Percentiles rank a stretch among this genome's conserved stretches.
These are phyloP conservation scores for Calonectria henricotiae DNA, from an alignment of 2,329 filamentous ascomycete species.

Conservation along the genomic window DNA sequence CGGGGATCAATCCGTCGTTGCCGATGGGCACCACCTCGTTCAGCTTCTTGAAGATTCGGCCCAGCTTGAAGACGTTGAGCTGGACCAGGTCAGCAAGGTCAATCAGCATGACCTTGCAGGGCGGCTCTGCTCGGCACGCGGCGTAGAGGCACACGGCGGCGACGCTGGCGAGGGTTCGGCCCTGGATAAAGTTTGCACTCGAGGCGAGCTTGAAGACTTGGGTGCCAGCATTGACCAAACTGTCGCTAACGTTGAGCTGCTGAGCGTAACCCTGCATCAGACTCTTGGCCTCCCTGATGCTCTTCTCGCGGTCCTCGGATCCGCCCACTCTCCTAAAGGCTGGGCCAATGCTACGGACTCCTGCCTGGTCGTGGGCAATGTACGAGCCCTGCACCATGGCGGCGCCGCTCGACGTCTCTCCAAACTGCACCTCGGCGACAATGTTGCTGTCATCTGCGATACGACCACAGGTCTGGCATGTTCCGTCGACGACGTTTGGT, in stretches of 20 bases:
- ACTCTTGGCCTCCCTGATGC: constrained; percentile 71
- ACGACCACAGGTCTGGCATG: constrained; percentile 88
- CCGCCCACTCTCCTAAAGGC: constrained; percentile 75
- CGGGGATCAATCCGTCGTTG: constrained; percentile 76
- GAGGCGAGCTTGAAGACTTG: constrained; percentile 85
- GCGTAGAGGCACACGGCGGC: constrained; percentile 94
- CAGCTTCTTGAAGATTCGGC: constrained; percentile 89
- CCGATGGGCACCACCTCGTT: constrained; percentile 81
- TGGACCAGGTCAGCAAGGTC: constrained; percentile 89
- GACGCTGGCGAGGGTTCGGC: constrained; percentile 87
- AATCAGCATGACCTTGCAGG: constrained; percentile 93
- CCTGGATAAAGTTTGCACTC: constrained; percentile 85
- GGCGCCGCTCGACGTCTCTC: constrained; percentile 87
- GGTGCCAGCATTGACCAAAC: constrained; percentile 76
- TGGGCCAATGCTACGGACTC: constrained; percentile 78
- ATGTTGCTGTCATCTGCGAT: constrained; percentile 91
- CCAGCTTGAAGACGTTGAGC: constrained; percentile 94
- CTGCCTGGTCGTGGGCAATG: constrained; percentile 88
- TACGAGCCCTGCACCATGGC: constrained; percentile 93
- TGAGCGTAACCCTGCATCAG: constrained; percentile 76
- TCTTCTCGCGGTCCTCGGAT: constrained; percentile 73
- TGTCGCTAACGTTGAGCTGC: constrained; percentile 74
- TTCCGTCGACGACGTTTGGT: constrained; percentile 75
- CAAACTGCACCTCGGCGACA: constrained; percentile 92
- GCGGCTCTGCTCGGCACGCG: constrained; percentile 84